Conservation (phyloP, 2,329 filamentous ascomycete genomes). For the Xylaria sp. region DNA sequence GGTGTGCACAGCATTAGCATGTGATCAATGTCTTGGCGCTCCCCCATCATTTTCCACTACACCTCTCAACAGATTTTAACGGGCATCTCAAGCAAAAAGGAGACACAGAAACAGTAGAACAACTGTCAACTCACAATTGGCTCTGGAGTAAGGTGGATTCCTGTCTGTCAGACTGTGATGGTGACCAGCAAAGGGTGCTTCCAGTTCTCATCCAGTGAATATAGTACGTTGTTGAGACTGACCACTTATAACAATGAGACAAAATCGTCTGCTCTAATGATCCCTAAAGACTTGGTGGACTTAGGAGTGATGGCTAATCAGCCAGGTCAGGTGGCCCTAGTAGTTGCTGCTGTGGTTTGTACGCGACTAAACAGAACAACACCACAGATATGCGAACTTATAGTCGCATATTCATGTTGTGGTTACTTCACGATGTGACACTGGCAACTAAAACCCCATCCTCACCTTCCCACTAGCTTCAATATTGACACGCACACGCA, state of each 20-base stretch:
- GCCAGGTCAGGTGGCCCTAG: neutral
- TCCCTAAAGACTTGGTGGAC: neutral
- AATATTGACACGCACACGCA: conserved; percentile 17
- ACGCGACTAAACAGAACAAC: conserved; percentile 15
- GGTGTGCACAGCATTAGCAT: conserved; percentile 22
- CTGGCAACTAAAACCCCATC: neutral
- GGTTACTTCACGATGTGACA: conserved; percentile 17
- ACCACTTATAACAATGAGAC: neutral
- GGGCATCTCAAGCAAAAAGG: conserved; percentile 8
- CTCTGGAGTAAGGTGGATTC: neutral
- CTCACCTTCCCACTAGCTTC: conserved; percentile 11
- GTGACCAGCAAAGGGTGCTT: neutral
- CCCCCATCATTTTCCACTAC: neutral
- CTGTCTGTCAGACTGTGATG: neutral
- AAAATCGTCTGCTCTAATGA: neutral
- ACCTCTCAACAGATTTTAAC: neutral
- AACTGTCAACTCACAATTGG: conserved; percentile 17
- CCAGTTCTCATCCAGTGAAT: neutral
- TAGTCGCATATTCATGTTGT: conserved; percentile 19
- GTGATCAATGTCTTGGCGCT: conserved; percentile 28
- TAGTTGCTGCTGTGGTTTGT: neutral
- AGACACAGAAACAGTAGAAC: conserved; percentile 14
- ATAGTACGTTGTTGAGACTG: neutral
- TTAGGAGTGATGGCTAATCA: neutral
- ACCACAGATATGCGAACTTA: neutral